Conservation (phyloP, 2,329 filamentous ascomycete species). For the Madurella mycetomatis region DNA sequence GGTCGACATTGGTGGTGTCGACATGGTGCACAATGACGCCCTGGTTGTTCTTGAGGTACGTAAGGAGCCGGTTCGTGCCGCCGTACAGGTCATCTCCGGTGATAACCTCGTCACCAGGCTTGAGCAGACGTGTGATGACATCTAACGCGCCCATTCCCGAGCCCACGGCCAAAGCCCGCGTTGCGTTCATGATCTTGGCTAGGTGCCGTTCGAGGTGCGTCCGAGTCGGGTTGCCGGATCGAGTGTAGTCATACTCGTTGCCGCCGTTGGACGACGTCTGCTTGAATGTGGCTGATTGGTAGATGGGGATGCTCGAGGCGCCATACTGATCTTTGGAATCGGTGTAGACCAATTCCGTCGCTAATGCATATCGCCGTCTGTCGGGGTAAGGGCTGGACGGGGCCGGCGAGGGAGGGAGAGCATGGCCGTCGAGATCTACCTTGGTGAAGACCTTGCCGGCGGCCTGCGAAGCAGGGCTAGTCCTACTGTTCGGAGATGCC, state of each 20-base stretch:
- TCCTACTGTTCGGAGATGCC: conserved; percentile 27
- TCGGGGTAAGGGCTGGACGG: conserved; percentile 85
- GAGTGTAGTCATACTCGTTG: conserved; percentile 95
- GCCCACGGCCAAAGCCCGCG: conserved; percentile 84
- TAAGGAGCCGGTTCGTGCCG: conserved; percentile 87
- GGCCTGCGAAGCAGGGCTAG: conserved; percentile 36
- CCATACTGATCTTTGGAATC: conserved; percentile 97
- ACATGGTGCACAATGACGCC: conserved; percentile 95
- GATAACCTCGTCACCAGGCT: conserved; percentile 92
- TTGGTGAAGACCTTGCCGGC: conserved; percentile 52
- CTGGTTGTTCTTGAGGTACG: conserved; percentile 82
- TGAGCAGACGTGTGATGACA: conserved; percentile 86
- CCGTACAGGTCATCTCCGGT: conserved; percentile 97
- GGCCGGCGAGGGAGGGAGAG: conserved; percentile 85
- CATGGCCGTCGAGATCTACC: conserved; percentile 76
- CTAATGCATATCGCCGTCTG: conserved; percentile 79
- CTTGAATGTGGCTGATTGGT: conserved; percentile 98
- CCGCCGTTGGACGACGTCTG: conserved; percentile 76
- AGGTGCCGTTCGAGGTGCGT: conserved; percentile 94
- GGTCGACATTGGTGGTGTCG: conserved; percentile 77
- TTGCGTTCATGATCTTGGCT: conserved; percentile 98
- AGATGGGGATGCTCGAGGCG: conserved; percentile 92
- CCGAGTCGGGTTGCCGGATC: conserved; percentile 92
- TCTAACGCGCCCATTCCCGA: conserved; percentile 97
- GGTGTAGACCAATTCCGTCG: conserved; percentile 94